Base-by-base conservation (phyloP, 2,329 filamentous ascomycete species). In the Xylariaceae sp. region DNA sequence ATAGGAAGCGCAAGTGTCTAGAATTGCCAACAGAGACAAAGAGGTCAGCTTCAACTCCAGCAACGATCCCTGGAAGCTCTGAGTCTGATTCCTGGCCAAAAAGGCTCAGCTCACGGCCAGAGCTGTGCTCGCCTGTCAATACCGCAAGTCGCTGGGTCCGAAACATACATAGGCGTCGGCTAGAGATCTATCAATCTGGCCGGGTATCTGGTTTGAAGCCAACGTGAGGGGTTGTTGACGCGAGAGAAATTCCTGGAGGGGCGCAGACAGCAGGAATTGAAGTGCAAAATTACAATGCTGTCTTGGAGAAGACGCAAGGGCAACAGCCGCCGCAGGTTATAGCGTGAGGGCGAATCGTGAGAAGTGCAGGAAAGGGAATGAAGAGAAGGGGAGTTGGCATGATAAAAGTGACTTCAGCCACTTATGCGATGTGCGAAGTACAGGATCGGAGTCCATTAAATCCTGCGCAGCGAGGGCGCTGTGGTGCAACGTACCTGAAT, bases 151-250 rank as follows among this genome's bases (percentile, higher is more conserved):
- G 41, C 15, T 22, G 21, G 41, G 12, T 43, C 41, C 41, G 29
- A 19, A 39, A 58, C 57, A 57, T 57, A 59, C 57, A 59, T 49
- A 59, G 52, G 55, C 40, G 50, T 51, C 49, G 47, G 51, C 49
- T 30, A 53, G 51, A 43, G 21, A 43, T 57, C 57, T 57, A 57
- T 57, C 36, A n/a, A 8, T 47, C 49, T 44, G 32, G n/a, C 51
- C 48, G 49, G 54, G 54, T 57, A 59, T 59, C 57, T 58, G 49
- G 43, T 48, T 45, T 48, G 45, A 40, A 29, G 30, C n/a, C n/a
- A 15, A 42, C 47, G 19, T 48, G 18, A 47, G 22, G 8, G 26
- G 10, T 41, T 39, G 48, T n/a, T 18, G 43, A 42, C 37, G 13
- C 19, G 46, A 45, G 29, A 52, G 29, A n/a, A 42, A 43, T 13